These are phyloP conservation scores for Mycena olivaceomarginata DNA, from an alignment of 768 basidiomycete species.

Conservation along the genomic window DNA sequence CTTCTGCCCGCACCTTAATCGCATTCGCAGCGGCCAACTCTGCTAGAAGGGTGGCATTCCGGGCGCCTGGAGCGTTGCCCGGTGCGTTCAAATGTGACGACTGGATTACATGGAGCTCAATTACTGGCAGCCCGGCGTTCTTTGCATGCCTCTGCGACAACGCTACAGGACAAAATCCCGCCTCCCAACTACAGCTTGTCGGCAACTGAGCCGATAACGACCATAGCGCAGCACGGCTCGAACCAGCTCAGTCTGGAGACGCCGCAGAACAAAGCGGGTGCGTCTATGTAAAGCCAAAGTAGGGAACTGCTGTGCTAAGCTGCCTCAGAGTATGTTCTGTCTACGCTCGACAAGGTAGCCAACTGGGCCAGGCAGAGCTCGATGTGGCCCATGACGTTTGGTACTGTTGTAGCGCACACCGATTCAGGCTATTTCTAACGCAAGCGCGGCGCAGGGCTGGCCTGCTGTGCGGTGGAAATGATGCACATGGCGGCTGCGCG, in stretches of 20 bases:
- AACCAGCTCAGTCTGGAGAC: constrained; percentile 92
- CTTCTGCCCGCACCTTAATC: neutral
- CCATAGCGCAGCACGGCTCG: constrained; percentile 84
- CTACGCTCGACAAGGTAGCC: constrained; percentile 95
- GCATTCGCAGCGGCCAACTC: constrained; percentile 52
- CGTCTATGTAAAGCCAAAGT: constrained; percentile 46
- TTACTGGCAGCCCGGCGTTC: constrained; percentile 67
- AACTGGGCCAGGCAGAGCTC: constrained; percentile 99
- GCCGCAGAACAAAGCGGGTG: constrained; percentile 93
- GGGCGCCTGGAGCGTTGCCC: constrained; percentile 58
- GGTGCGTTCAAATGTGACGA: constrained; percentile 50
- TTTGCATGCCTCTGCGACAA: constrained; percentile 72
- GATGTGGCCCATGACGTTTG: constrained; percentile 99
- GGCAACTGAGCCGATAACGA: constrained; percentile 77
- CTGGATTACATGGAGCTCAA: neutral
- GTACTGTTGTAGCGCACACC: constrained; percentile 54
- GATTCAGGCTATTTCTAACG: constrained; percentile 24
- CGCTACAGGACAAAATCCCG: constrained; percentile 59
- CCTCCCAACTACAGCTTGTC: constrained; percentile 64
- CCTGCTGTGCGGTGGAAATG: constrained; percentile 99
- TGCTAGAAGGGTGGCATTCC: constrained; percentile 66
- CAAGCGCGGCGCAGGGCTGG: constrained; percentile 77
- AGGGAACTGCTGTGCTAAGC: constrained; percentile 19
- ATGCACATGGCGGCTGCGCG: constrained; percentile 99
- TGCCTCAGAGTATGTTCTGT: constrained; percentile 93